Conservation (phyloP, 2,329 filamentous ascomycete genomes). For the Trichoderma koningii region DNA sequence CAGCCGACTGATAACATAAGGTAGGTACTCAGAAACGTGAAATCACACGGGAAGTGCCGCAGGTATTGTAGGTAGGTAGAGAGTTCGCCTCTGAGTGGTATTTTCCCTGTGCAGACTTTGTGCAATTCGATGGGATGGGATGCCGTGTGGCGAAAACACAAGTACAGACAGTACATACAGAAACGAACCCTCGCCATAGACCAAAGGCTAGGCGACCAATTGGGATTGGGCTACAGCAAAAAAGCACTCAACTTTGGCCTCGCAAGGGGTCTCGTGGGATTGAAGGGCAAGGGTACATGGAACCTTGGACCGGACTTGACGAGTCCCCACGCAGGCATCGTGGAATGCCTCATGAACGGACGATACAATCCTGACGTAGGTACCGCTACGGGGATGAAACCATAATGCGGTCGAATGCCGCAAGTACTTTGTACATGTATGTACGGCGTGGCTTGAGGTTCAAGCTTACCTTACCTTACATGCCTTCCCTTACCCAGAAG, state of each 20-base stretch:
- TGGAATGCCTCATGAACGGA: no score
- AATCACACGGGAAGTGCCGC: no score
- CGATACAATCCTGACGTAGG: no score
- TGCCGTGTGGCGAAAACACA: slow-evolving; percentile 7
- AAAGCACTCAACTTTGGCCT: not conserved
- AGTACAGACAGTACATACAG: no score
- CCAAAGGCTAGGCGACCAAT: slow-evolving; percentile 5
- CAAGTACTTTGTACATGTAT: no score
- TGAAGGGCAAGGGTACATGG: not conserved
- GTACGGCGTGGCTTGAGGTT: no score
- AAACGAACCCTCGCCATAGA: not conserved
- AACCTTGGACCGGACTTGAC: not conserved
- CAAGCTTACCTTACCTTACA: no score
- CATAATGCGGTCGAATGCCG: no score
- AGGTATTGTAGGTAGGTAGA: no score
- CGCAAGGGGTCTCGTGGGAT: slow-evolving; percentile 6
- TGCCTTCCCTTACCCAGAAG: no score
- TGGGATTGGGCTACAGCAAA: slow-evolving; percentile 5
- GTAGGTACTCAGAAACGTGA: no score
- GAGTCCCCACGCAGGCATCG: not conserved
- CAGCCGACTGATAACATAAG: not conserved
- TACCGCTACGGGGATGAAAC: not conserved
- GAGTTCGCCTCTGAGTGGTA: not conserved
- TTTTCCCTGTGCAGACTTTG: not conserved
- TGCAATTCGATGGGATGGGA: not conserved